Conservation (phyloP, 345 rosid genomes). For the Eucalyptus camaldulensis region DNA sequence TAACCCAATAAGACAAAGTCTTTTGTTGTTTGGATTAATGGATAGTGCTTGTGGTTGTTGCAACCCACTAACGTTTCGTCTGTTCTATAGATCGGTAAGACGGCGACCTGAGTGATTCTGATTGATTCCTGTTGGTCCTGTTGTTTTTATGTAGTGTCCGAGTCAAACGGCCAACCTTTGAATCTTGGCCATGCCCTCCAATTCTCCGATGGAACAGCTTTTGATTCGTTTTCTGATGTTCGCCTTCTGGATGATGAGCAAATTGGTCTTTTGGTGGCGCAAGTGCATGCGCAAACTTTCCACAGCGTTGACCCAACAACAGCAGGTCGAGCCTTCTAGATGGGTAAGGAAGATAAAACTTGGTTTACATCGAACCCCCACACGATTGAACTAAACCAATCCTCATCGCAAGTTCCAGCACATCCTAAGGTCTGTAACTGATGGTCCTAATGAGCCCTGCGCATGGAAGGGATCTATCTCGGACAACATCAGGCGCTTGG, state of each 20-base stretch:
- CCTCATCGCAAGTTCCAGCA: background rate
- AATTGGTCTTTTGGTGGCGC: background rate
- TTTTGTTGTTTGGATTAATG: background rate
- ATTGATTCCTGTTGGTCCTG: background rate
- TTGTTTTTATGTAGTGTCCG: background rate
- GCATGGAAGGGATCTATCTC: background rate
- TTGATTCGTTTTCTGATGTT: background rate
- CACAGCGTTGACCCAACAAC: background rate
- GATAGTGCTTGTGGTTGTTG: background rate
- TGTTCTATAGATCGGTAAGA: background rate
- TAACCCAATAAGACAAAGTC: background rate
- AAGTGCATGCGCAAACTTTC: background rate
- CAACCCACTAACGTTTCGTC: background rate
- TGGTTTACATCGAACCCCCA: background rate
- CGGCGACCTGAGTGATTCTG: background rate
- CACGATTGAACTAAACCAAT: background rate
- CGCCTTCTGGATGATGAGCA: background rate
- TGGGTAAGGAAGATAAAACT: background rate
- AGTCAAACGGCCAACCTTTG: background rate
- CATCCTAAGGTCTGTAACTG: background rate
- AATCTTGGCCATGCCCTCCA: background rate
- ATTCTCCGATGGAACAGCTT: background rate
- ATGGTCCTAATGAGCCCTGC: background rate
- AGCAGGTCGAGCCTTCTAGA: background rate
- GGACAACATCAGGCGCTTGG: background rate